These are phyloP conservation scores for Nothophytophthora sp. DNA, from an alignment of 352 stramenopile genomes.

Conservation along the genomic window DNA sequence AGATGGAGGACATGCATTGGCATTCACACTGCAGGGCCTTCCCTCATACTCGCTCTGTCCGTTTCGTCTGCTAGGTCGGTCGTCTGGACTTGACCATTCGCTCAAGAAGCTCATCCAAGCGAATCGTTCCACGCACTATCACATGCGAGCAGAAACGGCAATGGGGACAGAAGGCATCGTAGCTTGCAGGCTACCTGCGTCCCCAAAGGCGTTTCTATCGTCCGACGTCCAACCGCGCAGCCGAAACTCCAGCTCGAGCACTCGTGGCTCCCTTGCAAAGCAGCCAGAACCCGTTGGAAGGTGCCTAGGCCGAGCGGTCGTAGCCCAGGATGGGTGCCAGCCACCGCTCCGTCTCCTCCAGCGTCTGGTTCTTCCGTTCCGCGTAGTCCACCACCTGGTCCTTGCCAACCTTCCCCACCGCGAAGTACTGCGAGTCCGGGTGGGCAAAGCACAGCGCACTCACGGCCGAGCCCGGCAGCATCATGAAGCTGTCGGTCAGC, in stretches of 20 bases:
- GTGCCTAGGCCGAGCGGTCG: conserved; percentile 59
- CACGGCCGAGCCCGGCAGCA: conserved; percentile 95
- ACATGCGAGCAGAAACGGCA: conserved; percentile 24
- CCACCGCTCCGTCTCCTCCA: conserved; percentile 94
- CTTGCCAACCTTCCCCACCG: conserved; percentile 96
- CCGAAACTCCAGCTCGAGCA: too few relatives aligned
- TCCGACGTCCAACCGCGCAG: conserved; percentile 7
- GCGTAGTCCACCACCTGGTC: conserved; percentile 97
- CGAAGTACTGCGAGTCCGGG: conserved; percentile 96
- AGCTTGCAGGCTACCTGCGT: conserved; percentile 22
- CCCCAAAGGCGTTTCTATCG: conserved; percentile 27
- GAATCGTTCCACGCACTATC: conserved; percentile 20
- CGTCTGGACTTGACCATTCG: conserved; percentile 23
- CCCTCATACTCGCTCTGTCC: too few relatives aligned
- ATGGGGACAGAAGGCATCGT: conserved; percentile 15
- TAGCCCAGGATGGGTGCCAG: conserved; percentile 96
- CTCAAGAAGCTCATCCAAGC: conserved; percentile 21
- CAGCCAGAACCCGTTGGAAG: too few relatives aligned
- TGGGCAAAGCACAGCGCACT: conserved; percentile 97
- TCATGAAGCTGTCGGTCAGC: conserved; percentile 95
- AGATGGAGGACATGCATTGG: too few relatives aligned
- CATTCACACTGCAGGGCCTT: too few relatives aligned
- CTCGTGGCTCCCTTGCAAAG: too few relatives aligned
- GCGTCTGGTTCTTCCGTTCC: conserved; percentile 88
- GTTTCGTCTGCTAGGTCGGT: not conserved